Evolutionary conservation across 345 rosid genomes (phyloP).

Genomic region (Camelina hispida): DNA sequence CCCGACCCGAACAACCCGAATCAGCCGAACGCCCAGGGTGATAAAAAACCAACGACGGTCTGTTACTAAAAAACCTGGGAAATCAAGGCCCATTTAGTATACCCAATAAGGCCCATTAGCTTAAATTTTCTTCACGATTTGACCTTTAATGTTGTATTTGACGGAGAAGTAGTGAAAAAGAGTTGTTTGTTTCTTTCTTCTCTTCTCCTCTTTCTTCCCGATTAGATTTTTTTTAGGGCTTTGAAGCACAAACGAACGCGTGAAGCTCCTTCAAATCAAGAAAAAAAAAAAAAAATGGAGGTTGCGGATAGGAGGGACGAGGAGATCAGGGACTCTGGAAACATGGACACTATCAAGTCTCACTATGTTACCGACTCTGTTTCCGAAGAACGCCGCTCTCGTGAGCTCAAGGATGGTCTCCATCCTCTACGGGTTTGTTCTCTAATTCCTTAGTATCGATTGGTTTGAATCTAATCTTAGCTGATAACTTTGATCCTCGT

Average conservation of each 20-base stretch:
- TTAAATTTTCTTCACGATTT: slow-evolving; percentile 11
- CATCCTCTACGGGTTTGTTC: slow-evolving; percentile 86
- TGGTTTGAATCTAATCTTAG: slow-evolving; percentile 6
- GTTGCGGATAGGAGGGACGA: slow-evolving; percentile 65
- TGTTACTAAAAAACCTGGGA: no score
- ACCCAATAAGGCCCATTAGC: slow-evolving; percentile 18
- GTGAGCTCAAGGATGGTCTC: slow-evolving; percentile 78
- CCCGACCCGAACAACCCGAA: no score
- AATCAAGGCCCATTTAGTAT: no score
- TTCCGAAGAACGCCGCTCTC: slow-evolving; percentile 70
- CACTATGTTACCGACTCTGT: slow-evolving; percentile 36
- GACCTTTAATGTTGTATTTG: slow-evolving; percentile 1
- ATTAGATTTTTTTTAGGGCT: slow-evolving; percentile 46
- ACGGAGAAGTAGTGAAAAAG: neutral
- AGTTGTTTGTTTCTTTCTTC: neutral
- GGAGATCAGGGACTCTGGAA: slow-evolving; percentile 50
- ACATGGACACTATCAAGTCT: slow-evolving; percentile 35
- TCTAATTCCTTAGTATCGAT: neutral
- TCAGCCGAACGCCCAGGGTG: no score
- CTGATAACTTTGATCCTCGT: slow-evolving; percentile 9
- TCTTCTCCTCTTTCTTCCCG: neutral
- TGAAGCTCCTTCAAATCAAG: slow-evolving; percentile 13
- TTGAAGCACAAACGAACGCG: slow-evolving; percentile 11
- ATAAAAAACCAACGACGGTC: no score
- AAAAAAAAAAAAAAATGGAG: slow-evolving; percentile 55